phyloP scores from a whole-genome alignment of 2,329 filamentous ascomycete genomes.

The Xylariales sp. region DNA sequence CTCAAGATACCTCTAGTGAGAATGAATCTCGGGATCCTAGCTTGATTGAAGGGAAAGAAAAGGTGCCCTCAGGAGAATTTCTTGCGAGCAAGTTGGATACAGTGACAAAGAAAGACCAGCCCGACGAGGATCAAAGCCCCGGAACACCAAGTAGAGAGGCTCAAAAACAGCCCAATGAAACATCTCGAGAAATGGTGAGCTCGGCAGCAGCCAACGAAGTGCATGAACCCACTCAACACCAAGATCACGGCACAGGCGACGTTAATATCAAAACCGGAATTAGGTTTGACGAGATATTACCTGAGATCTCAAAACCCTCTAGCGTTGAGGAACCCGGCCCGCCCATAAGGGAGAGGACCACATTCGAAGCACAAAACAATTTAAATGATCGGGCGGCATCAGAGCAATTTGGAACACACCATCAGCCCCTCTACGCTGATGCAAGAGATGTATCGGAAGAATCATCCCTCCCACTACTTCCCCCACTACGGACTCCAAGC shows the following conservation, averaged over 20 bases:
- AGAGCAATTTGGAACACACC: slow-evolving; percentile 37
- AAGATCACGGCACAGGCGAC: slow-evolving; percentile 39
- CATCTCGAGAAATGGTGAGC: slow-evolving; percentile 1
- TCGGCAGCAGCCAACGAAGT: slow-evolving; percentile 7
- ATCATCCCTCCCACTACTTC: slow-evolving; percentile 37
- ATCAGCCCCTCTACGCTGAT: slow-evolving; percentile 3
- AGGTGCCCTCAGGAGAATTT: slow-evolving; percentile 11
- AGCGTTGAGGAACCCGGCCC: slow-evolving; percentile 13
- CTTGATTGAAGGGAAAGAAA: slow-evolving; percentile 37
- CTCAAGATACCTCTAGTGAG: neutral
- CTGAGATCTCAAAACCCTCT: slow-evolving; percentile 33
- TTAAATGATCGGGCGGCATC: slow-evolving; percentile 47
- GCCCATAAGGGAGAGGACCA: slow-evolving; percentile 31
- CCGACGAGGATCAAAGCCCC: slow-evolving; percentile 39
- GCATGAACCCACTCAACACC: neutral
- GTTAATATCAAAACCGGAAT: slow-evolving; percentile 55
- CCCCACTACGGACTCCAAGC: slow-evolving; percentile 42
- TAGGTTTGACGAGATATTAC: slow-evolving; percentile 46
- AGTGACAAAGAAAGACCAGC: slow-evolving; percentile 25
- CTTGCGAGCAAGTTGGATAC: slow-evolving; percentile 28
- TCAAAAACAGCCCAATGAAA: slow-evolving; percentile 27
- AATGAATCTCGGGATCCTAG: neutral
- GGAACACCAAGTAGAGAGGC: slow-evolving; percentile 39
- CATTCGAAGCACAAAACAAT: slow-evolving; percentile 45
- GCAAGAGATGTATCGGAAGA: slow-evolving; percentile 19